Base-by-base conservation (phyloP, 2,329 filamentous ascomycete genomes). In the Furcasterigmium furcatum region DNA sequence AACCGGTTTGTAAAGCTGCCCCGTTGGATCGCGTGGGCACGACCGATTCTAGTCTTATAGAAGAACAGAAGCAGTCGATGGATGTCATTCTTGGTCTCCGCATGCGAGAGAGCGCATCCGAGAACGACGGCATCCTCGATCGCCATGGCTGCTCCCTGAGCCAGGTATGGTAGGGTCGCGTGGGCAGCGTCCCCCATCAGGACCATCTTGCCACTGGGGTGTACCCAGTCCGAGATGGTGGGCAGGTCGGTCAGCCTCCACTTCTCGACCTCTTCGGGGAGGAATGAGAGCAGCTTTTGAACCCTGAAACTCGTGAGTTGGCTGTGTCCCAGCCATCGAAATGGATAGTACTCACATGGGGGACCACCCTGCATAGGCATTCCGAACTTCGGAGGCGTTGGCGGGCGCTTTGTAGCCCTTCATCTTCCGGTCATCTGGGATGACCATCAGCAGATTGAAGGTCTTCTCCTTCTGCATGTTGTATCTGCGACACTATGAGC, bases 171-270 rank as follows among this genome's bases (percentile, higher is more conserved):
- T 2, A 53, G 56, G 12, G 50, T 51, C 7, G 56, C 56, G 41
- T 60, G 56, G 2, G 57, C 55, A 2, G 55, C 56, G 43, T 59
- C 56, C 13, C 56, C 55, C 2, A 58, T 49, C 9, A 59, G 50
- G 25, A 77, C 76, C 53, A 82, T 82, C 0, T 75, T 65, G 1
- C 73, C 79, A 0, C 70, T 75, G 0, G 72, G 61, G 50, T 84
- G 74, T 1, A 70, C 77, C 82, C 82, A 85, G 2, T 43, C 34
- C 13, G 12, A 46, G 14, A 48, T 48, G 14, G 14, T 14, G 19
- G 32, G 22, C 2, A 24, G 35, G 4, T 38, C n/a, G 3, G 19
- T 21, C 2, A 44, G 19, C 12, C 45, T 16, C 41, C 47, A 46
- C 38, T 49, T 36, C 16, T 38, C 47, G 40, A 49, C 12, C 25